These are phyloP conservation scores for Rhizopogon roseolus DNA, from an alignment of 768 basidiomycete species.

Conservation along the genomic window DNA sequence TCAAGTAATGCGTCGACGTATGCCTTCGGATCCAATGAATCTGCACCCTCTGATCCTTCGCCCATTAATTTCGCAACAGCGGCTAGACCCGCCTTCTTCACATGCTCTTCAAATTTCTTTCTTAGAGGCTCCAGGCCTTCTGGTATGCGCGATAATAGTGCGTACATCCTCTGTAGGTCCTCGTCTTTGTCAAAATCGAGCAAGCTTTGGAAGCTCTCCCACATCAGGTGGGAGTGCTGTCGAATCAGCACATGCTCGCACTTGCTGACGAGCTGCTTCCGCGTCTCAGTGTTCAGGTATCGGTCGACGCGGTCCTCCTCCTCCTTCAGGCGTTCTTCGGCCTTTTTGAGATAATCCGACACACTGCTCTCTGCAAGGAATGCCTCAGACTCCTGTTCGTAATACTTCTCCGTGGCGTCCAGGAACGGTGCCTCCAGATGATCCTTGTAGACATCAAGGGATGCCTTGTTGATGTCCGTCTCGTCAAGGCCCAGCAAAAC, in stretches of 20 bases:
- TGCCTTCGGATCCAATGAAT: conserved; percentile 81
- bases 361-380: conserved; percentile 88
- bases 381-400: conserved; percentile 85
- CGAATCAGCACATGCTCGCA: conserved; percentile 93
- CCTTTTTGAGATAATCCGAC: conserved; percentile 93
- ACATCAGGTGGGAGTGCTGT: conserved; percentile 79
- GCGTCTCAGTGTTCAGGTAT: conserved; percentile 86
- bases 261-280: conserved; percentile 71
- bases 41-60: conserved; percentile 47
- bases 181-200: conserved; percentile 94
- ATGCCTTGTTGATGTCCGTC: conserved; percentile 85
- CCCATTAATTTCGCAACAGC: conserved; percentile 71
- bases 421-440: conserved; percentile 91
- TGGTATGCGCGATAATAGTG: conserved; percentile 83
- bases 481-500: conserved; percentile 94
- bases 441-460: conserved; percentile 89
- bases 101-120: conserved; percentile 92
- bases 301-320: conserved; percentile 95
- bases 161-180: conserved; percentile 93
- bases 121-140: conserved; percentile 88
- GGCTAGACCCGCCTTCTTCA: conserved; percentile 82
- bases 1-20: conserved; percentile 92
- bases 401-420: conserved; percentile 83
- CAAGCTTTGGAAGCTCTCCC: conserved; percentile 87
- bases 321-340: conserved; percentile 87